Percentiles rank a stretch among this genome's conserved stretches.
Conservation (phyloP, 2,329 filamentous ascomycete genomes). For the Colletotrichum sojae region DNA sequence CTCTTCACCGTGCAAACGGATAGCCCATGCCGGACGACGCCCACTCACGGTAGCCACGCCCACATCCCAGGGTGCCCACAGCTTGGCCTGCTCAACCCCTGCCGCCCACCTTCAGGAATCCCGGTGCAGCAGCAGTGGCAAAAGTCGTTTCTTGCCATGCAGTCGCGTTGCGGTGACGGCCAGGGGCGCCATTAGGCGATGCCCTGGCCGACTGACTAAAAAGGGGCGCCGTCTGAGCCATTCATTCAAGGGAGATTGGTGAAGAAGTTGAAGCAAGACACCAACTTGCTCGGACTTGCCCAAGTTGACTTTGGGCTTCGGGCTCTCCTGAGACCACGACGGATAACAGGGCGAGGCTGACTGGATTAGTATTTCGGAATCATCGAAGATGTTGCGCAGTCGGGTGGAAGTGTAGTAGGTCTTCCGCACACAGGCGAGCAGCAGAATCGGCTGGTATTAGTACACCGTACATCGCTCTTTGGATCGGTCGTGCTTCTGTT, state of each 20-base stretch:
- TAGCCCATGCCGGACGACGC: slow-evolving; percentile 38
- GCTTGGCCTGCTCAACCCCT: slow-evolving; percentile 14
- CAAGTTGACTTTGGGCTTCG: too few relatives aligned
- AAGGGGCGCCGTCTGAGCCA: slow-evolving; percentile 2
- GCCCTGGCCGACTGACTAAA: slow-evolving; percentile 18
- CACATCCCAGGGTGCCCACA: slow-evolving; percentile 29
- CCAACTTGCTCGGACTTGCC: not conserved
- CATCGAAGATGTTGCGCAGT: too few relatives aligned
- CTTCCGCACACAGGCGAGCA: too few relatives aligned
- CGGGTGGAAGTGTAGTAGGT: too few relatives aligned
- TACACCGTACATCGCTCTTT: too few relatives aligned
- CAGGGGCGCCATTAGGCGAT: slow-evolving; percentile 10
- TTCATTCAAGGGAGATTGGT: not conserved
- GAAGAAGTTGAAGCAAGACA: slow-evolving; percentile 19
- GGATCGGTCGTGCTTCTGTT: too few relatives aligned
- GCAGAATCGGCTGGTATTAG: too few relatives aligned
- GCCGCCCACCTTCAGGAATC: slow-evolving; percentile 4
- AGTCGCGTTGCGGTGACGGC: slow-evolving; percentile 19
- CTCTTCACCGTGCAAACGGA: slow-evolving; percentile 36
- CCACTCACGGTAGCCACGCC: slow-evolving; percentile 34
- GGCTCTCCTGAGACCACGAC: too few relatives aligned
- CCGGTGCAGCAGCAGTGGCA: slow-evolving; percentile 30
- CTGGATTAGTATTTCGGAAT: too few relatives aligned
- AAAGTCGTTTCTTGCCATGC: slow-evolving; percentile 20
- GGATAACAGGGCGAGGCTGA: too few relatives aligned